Conservation (phyloP, 2,329 filamentous ascomycete genomes). For the Dendrostoma leiphaemia region DNA sequence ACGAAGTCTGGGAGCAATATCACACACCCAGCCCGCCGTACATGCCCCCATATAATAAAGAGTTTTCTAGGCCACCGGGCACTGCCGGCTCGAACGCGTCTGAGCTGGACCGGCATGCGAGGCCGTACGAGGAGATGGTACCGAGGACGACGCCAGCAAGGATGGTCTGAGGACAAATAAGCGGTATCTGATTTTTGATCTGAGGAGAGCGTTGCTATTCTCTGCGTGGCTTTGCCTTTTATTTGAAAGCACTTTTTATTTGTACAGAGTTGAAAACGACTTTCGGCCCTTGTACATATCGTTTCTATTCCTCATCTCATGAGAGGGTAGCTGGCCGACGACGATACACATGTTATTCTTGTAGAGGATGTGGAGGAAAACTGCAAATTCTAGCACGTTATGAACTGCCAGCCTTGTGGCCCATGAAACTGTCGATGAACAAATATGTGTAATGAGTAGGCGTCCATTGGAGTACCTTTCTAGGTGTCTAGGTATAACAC, state of each 20-base stretch:
- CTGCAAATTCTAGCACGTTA: neutral
- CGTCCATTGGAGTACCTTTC: too few species aligned
- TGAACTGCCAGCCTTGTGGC: neutral
- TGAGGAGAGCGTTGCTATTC: constrained; percentile 4
- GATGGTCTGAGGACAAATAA: constrained; percentile 27
- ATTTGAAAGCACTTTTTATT: constrained; percentile 4
- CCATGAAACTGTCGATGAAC: too few species aligned
- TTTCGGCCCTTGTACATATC: constrained; percentile 6
- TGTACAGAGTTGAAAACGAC: neutral
- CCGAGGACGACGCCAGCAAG: constrained; percentile 47
- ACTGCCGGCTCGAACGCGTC: constrained; percentile 23
- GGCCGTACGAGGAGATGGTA: constrained; percentile 58
- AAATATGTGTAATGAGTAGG: too few species aligned
- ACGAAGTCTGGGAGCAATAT: constrained; percentile 26
- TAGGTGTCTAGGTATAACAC: too few species aligned
- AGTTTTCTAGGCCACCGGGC: constrained; percentile 23
- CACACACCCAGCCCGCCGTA: constrained; percentile 29
- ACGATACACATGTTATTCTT: constrained; percentile 11
- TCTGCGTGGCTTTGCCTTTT: neutral
- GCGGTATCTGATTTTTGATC: neutral
- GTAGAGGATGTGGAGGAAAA: neutral
- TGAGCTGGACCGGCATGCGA: constrained; percentile 50
- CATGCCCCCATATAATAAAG: constrained; percentile 25
- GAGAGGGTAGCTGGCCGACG: constrained; percentile 8
- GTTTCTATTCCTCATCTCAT: constrained; percentile 6